Evolutionary conservation across 352 stramenopile genomes (phyloP), one percentile per base, ranked within the genome.

Genomic region (Blastocystis sp.): DNA sequence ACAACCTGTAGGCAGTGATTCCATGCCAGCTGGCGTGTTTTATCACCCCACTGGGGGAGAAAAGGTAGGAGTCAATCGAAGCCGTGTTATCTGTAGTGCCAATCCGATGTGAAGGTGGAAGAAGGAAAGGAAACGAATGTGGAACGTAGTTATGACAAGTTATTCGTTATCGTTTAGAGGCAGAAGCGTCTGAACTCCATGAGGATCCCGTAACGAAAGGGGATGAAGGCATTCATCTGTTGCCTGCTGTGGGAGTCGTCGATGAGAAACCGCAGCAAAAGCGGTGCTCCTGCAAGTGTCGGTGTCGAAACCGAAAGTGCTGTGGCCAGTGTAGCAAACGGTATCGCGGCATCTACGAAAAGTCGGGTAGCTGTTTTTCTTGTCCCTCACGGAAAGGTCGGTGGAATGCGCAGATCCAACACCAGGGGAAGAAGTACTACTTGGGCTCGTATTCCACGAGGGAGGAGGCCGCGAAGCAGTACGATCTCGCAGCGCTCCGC

Each of bases 381-480:
- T 62, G 5, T 28, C 1, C 17, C 11, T 67, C 14, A 69, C 53
- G 2, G n/a, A 5, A 59, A 84, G 74, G 74, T 21, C 45, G 74
- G 21, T 84, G 74, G 74, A 66, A 84, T 70, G 74, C 74, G 10
- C 74, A 84, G 34, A 84, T 84, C 53, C 74, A 84, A 41, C 56
- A 67, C 48, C 45, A 84, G 34, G 74, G 74, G n/a, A 84, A 69
- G 28, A 84, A 84, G 60, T 67, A 84, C 45, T 64, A 84, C 41
- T 84, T 84, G 34, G 74, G 74, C 19, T 67, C 74, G 4, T 84
- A 69, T 48, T n/a, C 52, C 19, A 84, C 74, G 1, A 62, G 66
- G n/a, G 56, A 67, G 19, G 74, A 84, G 48, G 74, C 74, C 11
- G 74, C 74, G 4, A n/a, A 69, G 38, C 28, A 69, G 61, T 84